Evolutionary conservation across 306 rosid genomes (phyloP), one percentile per base, ranked within the genome.

Genomic region (Gynostemma pentaphyllum): DNA sequence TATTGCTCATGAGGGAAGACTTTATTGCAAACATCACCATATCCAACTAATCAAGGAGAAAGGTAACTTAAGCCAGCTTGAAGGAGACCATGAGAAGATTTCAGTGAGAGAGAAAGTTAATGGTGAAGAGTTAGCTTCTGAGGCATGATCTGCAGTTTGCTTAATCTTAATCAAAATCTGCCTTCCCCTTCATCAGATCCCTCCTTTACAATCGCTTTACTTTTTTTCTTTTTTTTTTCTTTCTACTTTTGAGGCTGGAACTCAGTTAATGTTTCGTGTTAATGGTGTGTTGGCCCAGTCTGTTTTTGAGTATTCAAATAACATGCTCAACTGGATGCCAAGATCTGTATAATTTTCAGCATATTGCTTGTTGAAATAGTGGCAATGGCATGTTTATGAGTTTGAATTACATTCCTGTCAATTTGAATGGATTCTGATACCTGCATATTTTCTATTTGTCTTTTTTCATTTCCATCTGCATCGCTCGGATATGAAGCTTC

Each of bases 21-120:
- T 92, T 72, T 92, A 88, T 82, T 92, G 99, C 87, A 92, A 88
- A 26, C 95, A 92, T 66, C 99, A 92, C 78, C 96, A 92, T 63
- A 75, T 68, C 71, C 99, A 92, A 77, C 92, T 92, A 68, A 92
- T 92, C 71, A 88, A 74, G 87, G 94, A 88, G 78, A 92, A 88
- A 73, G 99, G 99, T 5, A 92, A 92, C 80, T 73, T 92, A 51
- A 92, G 95, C 86, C 95, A 92, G 83, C 99, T 92, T 24, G 98
- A 91, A 67, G 98, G 96, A 46, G 96, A 85, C 55, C 65, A 78
- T 44, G 92, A 75, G 57, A 83, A 74, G 76, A 73, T 45, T 48
- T 54, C 75, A 29, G 46, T 26, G 4, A 60, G 18, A 19, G 85
- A 76, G 37, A 79, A 70, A 21, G 67, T 63, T 67, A 68, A 68